Conservation (phyloP, 2,329 filamentous ascomycete species). For the Cercospora janseana region DNA sequence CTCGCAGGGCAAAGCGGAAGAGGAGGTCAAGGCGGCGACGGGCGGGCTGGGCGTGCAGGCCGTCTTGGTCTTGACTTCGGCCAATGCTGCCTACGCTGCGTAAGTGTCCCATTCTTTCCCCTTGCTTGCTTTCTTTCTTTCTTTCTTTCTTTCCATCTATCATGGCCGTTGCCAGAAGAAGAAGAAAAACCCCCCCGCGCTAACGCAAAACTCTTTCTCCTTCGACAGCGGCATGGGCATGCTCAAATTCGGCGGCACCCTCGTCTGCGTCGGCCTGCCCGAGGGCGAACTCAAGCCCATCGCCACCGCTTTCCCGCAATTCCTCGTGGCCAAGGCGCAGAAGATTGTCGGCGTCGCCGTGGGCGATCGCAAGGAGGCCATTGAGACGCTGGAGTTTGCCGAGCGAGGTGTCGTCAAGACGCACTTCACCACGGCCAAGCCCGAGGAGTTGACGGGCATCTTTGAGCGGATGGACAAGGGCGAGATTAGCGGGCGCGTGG, state of each 20-base stretch:
- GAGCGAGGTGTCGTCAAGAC: conserved; percentile 48
- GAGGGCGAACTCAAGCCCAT: conserved; percentile 50
- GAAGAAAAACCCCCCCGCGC: background rate
- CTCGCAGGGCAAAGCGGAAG: conserved; percentile 53
- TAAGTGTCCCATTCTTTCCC: conserved; percentile 13
- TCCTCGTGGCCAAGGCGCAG: conserved; percentile 45
- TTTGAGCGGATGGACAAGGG: conserved; percentile 50
- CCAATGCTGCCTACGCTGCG: conserved; percentile 48
- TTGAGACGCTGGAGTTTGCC: conserved; percentile 51
- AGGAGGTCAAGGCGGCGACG: conserved; percentile 57
- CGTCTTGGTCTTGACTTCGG: conserved; percentile 55
- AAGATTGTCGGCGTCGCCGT: conserved; percentile 49
- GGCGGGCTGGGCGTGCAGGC: conserved; percentile 60
- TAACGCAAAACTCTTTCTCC: background rate
- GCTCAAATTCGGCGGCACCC: conserved; percentile 44
- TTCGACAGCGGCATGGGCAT: conserved; percentile 37
- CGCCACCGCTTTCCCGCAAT: conserved; percentile 41
- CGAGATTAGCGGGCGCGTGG: conserved; percentile 49
- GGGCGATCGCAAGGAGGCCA: conserved; percentile 48
- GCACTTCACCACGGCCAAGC: conserved; percentile 47
- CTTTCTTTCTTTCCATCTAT: background rate
- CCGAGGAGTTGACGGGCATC: conserved; percentile 47
- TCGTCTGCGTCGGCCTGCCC: conserved; percentile 48
- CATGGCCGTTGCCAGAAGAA: background rate
- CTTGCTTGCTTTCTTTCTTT: background rate